These are phyloP conservation scores for Geotrichum phurueaensis DNA, from an alignment of 1,139 yeast species.

Conservation along the genomic window DNA sequence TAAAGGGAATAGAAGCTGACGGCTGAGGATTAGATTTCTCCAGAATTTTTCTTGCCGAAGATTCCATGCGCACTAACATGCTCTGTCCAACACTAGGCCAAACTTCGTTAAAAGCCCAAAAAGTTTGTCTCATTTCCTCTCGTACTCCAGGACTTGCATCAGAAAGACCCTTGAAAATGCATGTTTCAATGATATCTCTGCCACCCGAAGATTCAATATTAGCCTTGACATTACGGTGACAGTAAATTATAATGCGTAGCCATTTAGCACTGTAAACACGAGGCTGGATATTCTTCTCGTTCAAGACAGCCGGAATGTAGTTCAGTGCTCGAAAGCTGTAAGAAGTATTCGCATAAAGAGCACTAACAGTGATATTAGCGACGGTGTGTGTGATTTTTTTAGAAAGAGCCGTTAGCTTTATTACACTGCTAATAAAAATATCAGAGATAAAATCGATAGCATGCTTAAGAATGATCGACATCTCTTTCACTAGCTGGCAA, in stretches of 20 bases:
- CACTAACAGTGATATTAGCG: constrained; percentile 62
- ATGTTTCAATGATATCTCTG: constrained; percentile 46
- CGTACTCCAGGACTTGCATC: constrained; percentile 83
- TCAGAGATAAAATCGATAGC: constrained; percentile 62
- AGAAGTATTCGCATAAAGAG: constrained; percentile 52
- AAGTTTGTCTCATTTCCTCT: constrained; percentile 65
- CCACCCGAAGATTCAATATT: constrained; percentile 39
- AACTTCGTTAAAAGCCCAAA: constrained; percentile 57
- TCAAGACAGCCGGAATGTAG: constrained; percentile 48
- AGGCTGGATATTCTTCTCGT: constrained; percentile 67
- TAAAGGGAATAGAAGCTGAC: neutral
- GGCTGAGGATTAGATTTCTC: constrained; percentile 42
- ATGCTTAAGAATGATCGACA: constrained; percentile 46
- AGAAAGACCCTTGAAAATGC: constrained; percentile 54
- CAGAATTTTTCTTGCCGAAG: constrained; percentile 49
- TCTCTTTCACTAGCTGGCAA: constrained; percentile 73
- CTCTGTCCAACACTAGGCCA: constrained; percentile 42
- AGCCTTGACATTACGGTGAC: constrained; percentile 15
- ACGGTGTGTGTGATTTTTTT: constrained; percentile 73
- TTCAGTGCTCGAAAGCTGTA: constrained; percentile 50
- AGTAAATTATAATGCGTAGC: constrained; percentile 55
- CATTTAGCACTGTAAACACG: constrained; percentile 65
- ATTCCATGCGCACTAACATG: constrained; percentile 40
- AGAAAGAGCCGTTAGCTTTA: constrained; percentile 64
- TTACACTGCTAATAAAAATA: constrained; percentile 49